Percentiles rank a stretch among this genome's conserved stretches.
Evolutionary conservation across 2,329 filamentous ascomycete species (phyloP).

Genomic region (Penicillium griseofulvum): DNA sequence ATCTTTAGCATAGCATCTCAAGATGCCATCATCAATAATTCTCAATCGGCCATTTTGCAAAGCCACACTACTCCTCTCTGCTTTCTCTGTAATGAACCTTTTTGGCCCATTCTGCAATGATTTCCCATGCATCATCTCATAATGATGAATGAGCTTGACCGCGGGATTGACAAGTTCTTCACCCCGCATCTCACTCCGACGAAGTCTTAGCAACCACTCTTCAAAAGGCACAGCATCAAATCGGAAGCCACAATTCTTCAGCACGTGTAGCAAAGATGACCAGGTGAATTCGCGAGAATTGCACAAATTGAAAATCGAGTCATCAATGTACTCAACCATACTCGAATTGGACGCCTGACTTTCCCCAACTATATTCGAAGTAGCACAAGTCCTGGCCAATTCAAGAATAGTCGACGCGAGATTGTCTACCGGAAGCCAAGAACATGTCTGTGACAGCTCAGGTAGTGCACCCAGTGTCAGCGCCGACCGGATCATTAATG

Average conservation of each 20-base stretch:
- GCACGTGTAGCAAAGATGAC: constrained; percentile 30
- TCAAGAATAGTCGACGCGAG: constrained; percentile 29
- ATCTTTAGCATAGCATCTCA: constrained; percentile 29
- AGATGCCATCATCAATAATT: constrained; percentile 33
- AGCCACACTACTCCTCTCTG: constrained; percentile 30
- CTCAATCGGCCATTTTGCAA: constrained; percentile 26
- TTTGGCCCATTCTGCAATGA: neutral
- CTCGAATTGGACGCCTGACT: neutral
- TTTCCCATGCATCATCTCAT: constrained; percentile 27
- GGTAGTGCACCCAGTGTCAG: constrained; percentile 29
- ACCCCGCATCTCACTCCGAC: constrained; percentile 26
- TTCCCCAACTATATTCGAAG: neutral
- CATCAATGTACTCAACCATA: constrained; percentile 10
- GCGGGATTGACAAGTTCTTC: constrained; percentile 33
- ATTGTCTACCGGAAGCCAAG: constrained; percentile 35
- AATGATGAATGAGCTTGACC: constrained; percentile 33
- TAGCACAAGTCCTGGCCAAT: constrained; percentile 18
- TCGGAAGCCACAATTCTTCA: constrained; percentile 31
- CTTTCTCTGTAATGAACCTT: constrained; percentile 27
- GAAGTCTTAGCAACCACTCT: constrained; percentile 36
- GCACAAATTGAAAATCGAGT: constrained; percentile 32
- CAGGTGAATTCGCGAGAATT: constrained; percentile 36
- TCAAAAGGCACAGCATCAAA: constrained; percentile 36
- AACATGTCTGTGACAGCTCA: constrained; percentile 23
- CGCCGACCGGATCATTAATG: constrained; percentile 34